Evolutionary conservation across 1,284 basidiomycete species (phyloP).

Genomic region (Takashimella tepidaria): DNA sequence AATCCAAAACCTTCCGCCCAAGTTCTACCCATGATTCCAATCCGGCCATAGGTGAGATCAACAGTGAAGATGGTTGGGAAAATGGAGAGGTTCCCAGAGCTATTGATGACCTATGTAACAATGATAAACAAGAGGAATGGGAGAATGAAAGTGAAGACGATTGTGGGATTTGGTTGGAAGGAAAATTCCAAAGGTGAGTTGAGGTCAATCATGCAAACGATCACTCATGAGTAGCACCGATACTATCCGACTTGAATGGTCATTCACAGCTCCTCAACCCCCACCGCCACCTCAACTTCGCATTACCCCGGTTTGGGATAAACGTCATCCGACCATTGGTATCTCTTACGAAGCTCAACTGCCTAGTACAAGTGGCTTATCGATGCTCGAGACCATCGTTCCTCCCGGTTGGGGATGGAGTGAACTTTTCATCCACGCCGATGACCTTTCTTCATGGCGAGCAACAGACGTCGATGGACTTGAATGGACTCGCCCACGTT

Average conservation of each 20-base stretch:
- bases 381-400: slow-evolving; percentile 20
- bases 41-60: background rate
- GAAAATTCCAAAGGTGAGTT: slow-evolving; percentile 37
- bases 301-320: slow-evolving; percentile 25
- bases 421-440: slow-evolving; percentile 24
- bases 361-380: background rate
- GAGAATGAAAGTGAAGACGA: slow-evolving; percentile 14
- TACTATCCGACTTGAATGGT: slow-evolving; percentile 32
- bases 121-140: slow-evolving; percentile 11
- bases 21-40: too few relatives aligned
- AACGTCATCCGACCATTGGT: slow-evolving; percentile 17
- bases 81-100: slow-evolving; percentile 30
- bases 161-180: slow-evolving; percentile 33
- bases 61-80: slow-evolving; percentile 34
- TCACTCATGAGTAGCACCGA: slow-evolving; percentile 29
- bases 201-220: background rate
- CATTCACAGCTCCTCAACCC: slow-evolving; percentile 12
- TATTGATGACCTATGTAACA: slow-evolving; percentile 10
- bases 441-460: slow-evolving; percentile 27
- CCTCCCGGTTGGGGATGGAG: slow-evolving; percentile 40
- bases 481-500: slow-evolving; percentile 11
- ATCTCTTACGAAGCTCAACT: slow-evolving; percentile 22
- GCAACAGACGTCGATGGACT: slow-evolving; percentile 24
- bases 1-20: slow-evolving; percentile 1
- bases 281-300: slow-evolving; percentile 17